A percentile compares a stretch with the other conserved stretches of the same genome.
Conservation (phyloP, 768 basidiomycete genomes). For the Boletus barrowsii region DNA sequence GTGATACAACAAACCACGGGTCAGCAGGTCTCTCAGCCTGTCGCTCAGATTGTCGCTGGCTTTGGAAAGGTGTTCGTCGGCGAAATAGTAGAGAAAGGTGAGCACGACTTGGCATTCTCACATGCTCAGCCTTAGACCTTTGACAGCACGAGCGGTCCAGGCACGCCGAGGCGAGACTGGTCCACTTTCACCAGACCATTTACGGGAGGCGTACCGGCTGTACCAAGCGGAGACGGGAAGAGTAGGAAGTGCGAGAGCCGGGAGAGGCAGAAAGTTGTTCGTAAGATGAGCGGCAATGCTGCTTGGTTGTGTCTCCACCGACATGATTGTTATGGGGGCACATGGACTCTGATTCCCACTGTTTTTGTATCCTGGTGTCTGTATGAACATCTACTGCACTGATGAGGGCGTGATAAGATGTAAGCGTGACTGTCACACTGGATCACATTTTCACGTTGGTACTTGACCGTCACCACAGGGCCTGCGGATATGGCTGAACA, state of each 20-base stretch:
- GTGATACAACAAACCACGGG: constrained; percentile 80
- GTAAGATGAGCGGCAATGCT: constrained; percentile 42
- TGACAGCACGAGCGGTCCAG: constrained; percentile 73
- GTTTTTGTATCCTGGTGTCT: not conserved
- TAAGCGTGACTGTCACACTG: constrained; percentile 1
- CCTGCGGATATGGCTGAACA: constrained; percentile 9
- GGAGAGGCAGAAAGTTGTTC: constrained; percentile 71
- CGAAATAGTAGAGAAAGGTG: constrained; percentile 88
- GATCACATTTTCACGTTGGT: constrained; percentile 9
- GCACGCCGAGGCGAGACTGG: constrained; percentile 68
- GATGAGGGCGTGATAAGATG: not conserved
- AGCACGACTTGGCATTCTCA: not conserved
- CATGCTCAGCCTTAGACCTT: not conserved
- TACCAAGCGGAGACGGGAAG: constrained; percentile 81
- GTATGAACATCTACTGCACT: not conserved
- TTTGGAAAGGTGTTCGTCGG: constrained; percentile 92
- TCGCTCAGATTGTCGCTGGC: constrained; percentile 87
- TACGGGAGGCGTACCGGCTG: constrained; percentile 83
- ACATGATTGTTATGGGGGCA: not conserved
- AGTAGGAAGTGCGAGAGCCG: constrained; percentile 72
- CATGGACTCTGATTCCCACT: too few relatives aligned
- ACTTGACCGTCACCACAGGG: constrained; percentile 1
- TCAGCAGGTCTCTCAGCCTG: constrained; percentile 81
- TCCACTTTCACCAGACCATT: constrained; percentile 81
- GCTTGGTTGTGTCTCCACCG: not conserved